These are phyloP conservation scores for Gonapodya sp. DNA, from an alignment of 192 early-diverging fungal species.

Conservation along the genomic window DNA sequence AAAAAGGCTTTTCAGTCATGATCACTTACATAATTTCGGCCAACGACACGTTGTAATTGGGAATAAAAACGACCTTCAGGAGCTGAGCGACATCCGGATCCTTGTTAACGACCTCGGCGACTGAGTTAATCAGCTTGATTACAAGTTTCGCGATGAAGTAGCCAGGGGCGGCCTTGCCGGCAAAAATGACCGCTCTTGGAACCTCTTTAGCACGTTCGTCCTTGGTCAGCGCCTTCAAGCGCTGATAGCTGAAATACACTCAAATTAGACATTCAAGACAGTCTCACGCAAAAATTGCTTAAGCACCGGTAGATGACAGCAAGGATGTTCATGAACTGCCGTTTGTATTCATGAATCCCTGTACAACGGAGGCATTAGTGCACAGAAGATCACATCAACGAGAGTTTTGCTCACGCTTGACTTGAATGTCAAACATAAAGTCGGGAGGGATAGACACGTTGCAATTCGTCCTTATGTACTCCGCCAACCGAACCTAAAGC, in stretches of 20 bases:
- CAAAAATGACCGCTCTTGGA: slow-evolving; percentile 86
- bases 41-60: slow-evolving; percentile 96
- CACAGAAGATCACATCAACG: slow-evolving; percentile 12
- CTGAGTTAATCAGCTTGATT: slow-evolving; percentile 98
- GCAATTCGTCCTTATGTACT: slow-evolving; percentile 63
- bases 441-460: slow-evolving; percentile 69
- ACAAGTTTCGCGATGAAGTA: slow-evolving; percentile 98
- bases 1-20: no score
- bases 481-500: slow-evolving; percentile 56
- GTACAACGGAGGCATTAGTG: slow-evolving; percentile 31
- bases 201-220: slow-evolving; percentile 56
- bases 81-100: slow-evolving; percentile 69
- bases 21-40: slow-evolving; percentile 35
- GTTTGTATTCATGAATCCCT: slow-evolving; percentile 99
- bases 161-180: slow-evolving; percentile 94
- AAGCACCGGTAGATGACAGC: slow-evolving; percentile 87
- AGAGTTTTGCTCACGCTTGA: slow-evolving; percentile 16
- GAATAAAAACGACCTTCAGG: slow-evolving; percentile 92
- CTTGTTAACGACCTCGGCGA: slow-evolving; percentile 77
- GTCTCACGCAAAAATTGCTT: no score
- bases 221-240: slow-evolving; percentile 67
- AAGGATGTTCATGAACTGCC: slow-evolving; percentile 98
- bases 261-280: no score
- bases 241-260: neutral
- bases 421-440: slow-evolving; percentile 91